Conservation (phyloP, 1,139 yeast genomes). For the Blastobotrys arbuscula region DNA sequence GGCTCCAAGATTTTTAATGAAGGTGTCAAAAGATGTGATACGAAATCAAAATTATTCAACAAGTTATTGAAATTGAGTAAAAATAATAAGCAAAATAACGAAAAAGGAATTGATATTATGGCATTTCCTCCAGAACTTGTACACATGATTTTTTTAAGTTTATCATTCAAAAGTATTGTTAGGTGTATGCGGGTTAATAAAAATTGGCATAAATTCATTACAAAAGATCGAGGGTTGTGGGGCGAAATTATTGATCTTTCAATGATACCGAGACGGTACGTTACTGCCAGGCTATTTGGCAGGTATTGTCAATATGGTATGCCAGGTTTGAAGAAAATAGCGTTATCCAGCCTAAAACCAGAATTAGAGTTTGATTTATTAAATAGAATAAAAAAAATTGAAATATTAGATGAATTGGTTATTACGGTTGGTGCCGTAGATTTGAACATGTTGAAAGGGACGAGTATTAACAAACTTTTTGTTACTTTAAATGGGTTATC, state of each 20-base stretch:
- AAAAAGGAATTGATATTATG: conserved; percentile 6
- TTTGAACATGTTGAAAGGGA: too few species aligned
- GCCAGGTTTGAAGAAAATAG: not conserved
- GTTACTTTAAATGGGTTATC: not conserved
- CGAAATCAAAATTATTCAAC: not conserved
- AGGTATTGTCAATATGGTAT: conserved; percentile 6
- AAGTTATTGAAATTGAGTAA: not conserved
- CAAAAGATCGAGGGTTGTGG: conserved; percentile 10
- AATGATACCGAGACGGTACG: not conserved
- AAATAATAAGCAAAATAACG: not conserved
- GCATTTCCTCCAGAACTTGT: conserved; percentile 12
- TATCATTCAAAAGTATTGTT: conserved; percentile 9
- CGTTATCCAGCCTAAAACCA: not conserved
- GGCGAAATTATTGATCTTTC: conserved; percentile 6
- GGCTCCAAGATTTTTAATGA: conserved; percentile 7
- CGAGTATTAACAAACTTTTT: too few species aligned
- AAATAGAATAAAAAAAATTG: too few species aligned
- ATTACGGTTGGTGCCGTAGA: too few species aligned
- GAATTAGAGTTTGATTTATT: not conserved
- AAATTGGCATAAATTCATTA: conserved; percentile 9
- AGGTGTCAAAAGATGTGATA: conserved; percentile 5
- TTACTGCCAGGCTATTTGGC: not conserved
- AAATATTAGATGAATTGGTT: too few species aligned
- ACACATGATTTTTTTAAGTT: conserved; percentile 7
- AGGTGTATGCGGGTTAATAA: conserved; percentile 10